These are phyloP conservation scores for Abrus pulchellus DNA, from an alignment of 306 rosid species.

Conservation along the genomic window DNA sequence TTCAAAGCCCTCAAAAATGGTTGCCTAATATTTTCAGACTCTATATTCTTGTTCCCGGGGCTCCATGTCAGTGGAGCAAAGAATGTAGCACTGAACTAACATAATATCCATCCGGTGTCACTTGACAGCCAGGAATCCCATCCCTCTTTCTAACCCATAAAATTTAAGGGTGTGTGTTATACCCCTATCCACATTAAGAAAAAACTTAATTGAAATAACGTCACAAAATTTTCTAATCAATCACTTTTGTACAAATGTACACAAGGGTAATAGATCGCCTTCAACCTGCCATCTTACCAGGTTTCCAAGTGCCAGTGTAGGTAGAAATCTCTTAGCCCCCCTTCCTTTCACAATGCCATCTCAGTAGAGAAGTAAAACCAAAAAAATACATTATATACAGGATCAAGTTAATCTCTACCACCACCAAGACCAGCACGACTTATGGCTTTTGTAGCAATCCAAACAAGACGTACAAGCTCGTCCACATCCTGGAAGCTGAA, in stretches of 20 bases:
- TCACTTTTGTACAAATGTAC: slow-evolving; percentile 91
- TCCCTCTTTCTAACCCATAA: slow-evolving; percentile 65
- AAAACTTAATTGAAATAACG: slow-evolving; percentile 51
- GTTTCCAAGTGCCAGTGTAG: slow-evolving; percentile 52
- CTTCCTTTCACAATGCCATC: slow-evolving; percentile 55
- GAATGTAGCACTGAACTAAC: slow-evolving; percentile 64
- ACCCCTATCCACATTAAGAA: slow-evolving; percentile 64
- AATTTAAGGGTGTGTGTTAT: slow-evolving; percentile 56
- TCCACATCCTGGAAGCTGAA: slow-evolving; percentile 89
- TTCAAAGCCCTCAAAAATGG: slow-evolving; percentile 67
- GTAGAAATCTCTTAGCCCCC: slow-evolving; percentile 50
- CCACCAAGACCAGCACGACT: slow-evolving; percentile 68
- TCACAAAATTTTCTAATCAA: slow-evolving; percentile 71
- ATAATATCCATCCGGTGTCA: slow-evolving; percentile 51
- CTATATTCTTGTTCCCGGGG: slow-evolving; percentile 51
- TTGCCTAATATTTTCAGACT: slow-evolving; percentile 60
- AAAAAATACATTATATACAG: slow-evolving; percentile 64
- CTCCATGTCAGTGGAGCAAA: slow-evolving; percentile 69
- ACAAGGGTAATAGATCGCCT: slow-evolving; percentile 54
- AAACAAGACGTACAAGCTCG: slow-evolving; percentile 70
- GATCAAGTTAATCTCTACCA: slow-evolving; percentile 67
- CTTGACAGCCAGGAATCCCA: slow-evolving; percentile 46
- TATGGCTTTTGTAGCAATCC: slow-evolving; percentile 65
- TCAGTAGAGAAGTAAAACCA: slow-evolving; percentile 47
- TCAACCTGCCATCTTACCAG: slow-evolving; percentile 54